Base-by-base conservation (phyloP, 768 basidiomycete genomes). In the Paxillus involutus region DNA sequence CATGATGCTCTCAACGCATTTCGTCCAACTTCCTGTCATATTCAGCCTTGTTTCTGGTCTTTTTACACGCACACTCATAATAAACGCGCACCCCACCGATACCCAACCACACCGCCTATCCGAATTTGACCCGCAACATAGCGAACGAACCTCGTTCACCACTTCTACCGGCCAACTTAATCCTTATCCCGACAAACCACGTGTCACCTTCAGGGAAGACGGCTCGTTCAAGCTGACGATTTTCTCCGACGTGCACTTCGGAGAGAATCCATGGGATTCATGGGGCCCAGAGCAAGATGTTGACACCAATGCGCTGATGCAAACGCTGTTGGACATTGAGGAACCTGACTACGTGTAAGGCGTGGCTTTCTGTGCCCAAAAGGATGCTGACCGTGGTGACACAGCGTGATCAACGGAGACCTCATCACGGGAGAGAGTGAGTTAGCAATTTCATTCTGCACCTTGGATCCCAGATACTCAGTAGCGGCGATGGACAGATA, bases 191-290 rank as follows among this genome's bases (percentile, higher is more conserved):
- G 52, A 64, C 49, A 78, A 80, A 55, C 77, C 78, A 13, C 79
- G 80, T 12, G 56, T 89, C 14, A 77, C 74, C 2, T 90, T 89
- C 67, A 72, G 74, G 8, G 30, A 65, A 0, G 79, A 86, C 63
- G 84, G 82, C 2, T 80, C 80, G 1, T 87, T 91, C 77, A 89
- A 87, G 68, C 60, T 91, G 44, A 85, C 82, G 13, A 76, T 89
- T 6, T 88, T 90, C 65, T 87, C 86, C 7, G 89, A 91, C 60
- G 67, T 89, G 30, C 88, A 90, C 63, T 89, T 78, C 56, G 88
- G 89, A 26, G 88, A 90, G 68, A 85, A 88, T 59, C 85, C 86
- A 8, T 85, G 83, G 81, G 83, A 84, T 49, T 66, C 55, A 8
- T 86, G 84, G 82, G 87, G 88, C 0, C 82, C 83, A 17, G 71